phyloP scores from a whole-genome alignment of 2,329 filamentous ascomycete genomes.

The Botrytis fragariae region DNA sequence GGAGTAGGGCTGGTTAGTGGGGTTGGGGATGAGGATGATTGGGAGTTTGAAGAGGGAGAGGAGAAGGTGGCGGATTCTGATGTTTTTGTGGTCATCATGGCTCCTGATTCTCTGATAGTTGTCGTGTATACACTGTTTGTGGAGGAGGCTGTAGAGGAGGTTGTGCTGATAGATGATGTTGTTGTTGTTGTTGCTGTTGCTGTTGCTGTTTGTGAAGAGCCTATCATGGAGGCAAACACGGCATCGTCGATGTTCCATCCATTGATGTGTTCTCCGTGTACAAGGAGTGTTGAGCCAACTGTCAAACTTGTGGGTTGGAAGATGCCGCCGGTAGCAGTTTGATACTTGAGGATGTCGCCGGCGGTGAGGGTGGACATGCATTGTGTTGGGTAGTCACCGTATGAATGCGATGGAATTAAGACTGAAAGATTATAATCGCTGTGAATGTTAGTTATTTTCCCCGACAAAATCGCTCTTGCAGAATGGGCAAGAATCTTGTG shows the following conservation, averaged over 20 bases:
- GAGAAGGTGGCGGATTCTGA: not conserved
- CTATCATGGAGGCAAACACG: conserved; percentile 8
- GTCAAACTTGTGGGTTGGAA: conserved; percentile 14
- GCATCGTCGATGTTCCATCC: conserved; percentile 16
- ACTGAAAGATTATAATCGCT: conserved; percentile 11
- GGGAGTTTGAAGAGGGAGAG: not conserved
- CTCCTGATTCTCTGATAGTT: not conserved
- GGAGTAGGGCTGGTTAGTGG: not conserved
- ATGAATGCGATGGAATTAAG: not conserved
- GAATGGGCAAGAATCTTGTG: not conserved
- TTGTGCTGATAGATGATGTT: not conserved
- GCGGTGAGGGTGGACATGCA: conserved; percentile 15
- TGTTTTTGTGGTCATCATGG: not conserved
- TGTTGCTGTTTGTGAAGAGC: not conserved
- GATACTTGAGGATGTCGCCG: conserved; percentile 11
- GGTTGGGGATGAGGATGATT: not conserved
- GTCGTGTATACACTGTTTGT: not conserved
- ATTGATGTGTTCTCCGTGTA: conserved; percentile 17
- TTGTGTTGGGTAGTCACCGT: conserved; percentile 8
- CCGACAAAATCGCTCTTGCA: not conserved
- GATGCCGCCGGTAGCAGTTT: conserved; percentile 7
- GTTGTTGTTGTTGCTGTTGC: too few species aligned
- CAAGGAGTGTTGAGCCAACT: not conserved
- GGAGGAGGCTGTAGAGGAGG: not conserved
- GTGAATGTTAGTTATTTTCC: not conserved